phyloP scores from a whole-genome alignment of 768 basidiomycete species.

The Lactifluus pinguis region DNA sequence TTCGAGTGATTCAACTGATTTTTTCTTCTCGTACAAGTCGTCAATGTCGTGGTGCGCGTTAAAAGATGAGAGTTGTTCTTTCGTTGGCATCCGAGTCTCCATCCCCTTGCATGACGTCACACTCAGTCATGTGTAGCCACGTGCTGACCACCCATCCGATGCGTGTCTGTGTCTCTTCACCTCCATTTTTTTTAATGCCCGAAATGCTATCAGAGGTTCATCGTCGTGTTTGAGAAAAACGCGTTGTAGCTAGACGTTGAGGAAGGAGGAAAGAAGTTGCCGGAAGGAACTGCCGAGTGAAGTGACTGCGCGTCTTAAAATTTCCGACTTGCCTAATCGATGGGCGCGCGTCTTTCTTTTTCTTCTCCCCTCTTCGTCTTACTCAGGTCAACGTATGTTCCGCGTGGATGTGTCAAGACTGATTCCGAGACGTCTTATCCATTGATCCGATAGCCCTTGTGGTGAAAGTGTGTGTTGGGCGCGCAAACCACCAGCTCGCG shows the following conservation, averaged over 20 bases:
- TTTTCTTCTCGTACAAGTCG: not conserved
- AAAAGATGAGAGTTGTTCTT: not conserved
- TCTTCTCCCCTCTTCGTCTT: not conserved
- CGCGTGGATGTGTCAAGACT: not conserved
- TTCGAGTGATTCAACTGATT: not conserved
- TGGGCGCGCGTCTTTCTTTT: not conserved
- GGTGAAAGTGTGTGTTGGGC: not conserved
- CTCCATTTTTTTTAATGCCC: too few relatives aligned
- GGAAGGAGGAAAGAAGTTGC: not conserved
- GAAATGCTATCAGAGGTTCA: not conserved
- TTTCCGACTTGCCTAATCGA: not conserved
- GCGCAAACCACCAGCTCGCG: not conserved
- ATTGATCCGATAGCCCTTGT: not conserved
- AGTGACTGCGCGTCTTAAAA: not conserved
- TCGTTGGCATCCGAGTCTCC: too few relatives aligned
- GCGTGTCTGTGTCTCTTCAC: too few relatives aligned
- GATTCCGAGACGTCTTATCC: not conserved
- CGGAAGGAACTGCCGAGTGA: not conserved
- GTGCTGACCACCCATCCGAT: too few relatives aligned
- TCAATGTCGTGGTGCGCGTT: not conserved
- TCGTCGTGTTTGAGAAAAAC: not conserved
- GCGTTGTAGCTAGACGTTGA: not conserved
- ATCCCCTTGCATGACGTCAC: too few relatives aligned
- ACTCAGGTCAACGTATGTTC: not conserved
- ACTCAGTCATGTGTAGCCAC: too few relatives aligned